Evolutionary conservation across 139 green algal genomes (phyloP).

Genomic region (Picochlorum sp.): DNA sequence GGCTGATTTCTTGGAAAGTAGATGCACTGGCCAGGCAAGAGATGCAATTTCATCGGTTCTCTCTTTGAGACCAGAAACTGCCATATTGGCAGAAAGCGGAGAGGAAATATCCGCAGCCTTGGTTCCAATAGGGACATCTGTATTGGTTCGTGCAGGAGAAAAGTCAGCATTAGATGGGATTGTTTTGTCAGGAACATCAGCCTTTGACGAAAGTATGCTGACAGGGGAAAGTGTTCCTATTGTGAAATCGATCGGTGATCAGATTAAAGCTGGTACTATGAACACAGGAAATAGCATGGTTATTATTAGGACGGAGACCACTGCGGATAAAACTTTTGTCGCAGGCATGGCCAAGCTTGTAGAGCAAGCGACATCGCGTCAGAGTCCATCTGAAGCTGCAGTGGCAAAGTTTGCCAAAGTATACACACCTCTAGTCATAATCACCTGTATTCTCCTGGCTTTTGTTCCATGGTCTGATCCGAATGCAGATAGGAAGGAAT

Average conservation of each 20-base stretch:
- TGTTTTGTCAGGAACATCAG: slow-evolving; percentile 43
- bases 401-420: slow-evolving; percentile 52
- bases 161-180: slow-evolving; percentile 63
- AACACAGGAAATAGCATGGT: slow-evolving; percentile 43
- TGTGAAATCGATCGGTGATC: slow-evolving; percentile 32
- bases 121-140: slow-evolving; percentile 17
- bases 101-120: slow-evolving; percentile 10
- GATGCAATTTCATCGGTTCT: slow-evolving; percentile 28
- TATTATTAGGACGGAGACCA: slow-evolving; percentile 38
- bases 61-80: slow-evolving; percentile 22
- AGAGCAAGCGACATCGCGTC: slow-evolving; percentile 40
- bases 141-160: slow-evolving; percentile 56
- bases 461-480: slow-evolving; percentile 34
- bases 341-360: slow-evolving; percentile 57
- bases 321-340: slow-evolving; percentile 52
- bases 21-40: slow-evolving; percentile 18
- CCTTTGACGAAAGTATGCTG: slow-evolving; percentile 67
- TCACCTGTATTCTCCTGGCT: slow-evolving; percentile 42
- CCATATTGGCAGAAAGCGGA: slow-evolving; percentile 21
- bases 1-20: slow-evolving; percentile 43
- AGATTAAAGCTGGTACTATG: slow-evolving; percentile 52
- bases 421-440: slow-evolving; percentile 67
- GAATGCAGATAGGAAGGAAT: slow-evolving; percentile 31
- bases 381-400: slow-evolving; percentile 38
- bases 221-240: slow-evolving; percentile 60